phyloP scores from a whole-genome alignment of 345 rosid genomes.

The Citrus glauca region DNA sequence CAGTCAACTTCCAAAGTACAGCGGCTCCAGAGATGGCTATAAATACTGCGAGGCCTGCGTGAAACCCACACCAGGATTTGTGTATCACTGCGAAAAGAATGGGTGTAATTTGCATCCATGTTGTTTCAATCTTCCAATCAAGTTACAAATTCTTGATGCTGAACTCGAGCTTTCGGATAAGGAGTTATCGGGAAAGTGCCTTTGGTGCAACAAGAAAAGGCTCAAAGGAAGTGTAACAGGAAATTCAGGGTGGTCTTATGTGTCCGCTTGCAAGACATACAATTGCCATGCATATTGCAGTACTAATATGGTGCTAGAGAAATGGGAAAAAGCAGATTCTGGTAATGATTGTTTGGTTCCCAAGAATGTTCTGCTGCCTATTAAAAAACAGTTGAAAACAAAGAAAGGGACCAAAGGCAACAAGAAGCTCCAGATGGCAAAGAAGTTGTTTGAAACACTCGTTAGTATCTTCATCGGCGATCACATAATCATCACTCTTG shows the following conservation, averaged over 20 bases:
- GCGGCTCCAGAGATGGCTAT: not conserved
- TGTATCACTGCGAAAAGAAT: not conserved
- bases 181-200: not conserved
- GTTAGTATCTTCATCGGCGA: not conserved
- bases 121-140: not conserved
- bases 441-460: not conserved
- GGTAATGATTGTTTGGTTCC: no score
- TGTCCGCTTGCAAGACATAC: no score
- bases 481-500: not conserved
- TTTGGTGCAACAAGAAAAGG: not conserved
- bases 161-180: not conserved
- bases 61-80: not conserved
- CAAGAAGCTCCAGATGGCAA: not conserved
- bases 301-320: no score
- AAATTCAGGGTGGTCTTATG: conserved; percentile 9
- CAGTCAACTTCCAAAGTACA: not conserved
- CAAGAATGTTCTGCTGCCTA: not conserved
- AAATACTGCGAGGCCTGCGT: not conserved
- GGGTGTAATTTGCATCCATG: conserved; percentile 1
- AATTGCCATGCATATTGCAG: no score
- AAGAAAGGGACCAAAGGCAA: not conserved
- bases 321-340: no score
- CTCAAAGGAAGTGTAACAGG: not conserved
- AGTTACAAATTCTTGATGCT: not conserved
- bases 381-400: not conserved